Percentiles rank a stretch among this genome's conserved stretches.
Conservation (phyloP, 2,329 filamentous ascomycete genomes). For the Botrytis tulipae region DNA sequence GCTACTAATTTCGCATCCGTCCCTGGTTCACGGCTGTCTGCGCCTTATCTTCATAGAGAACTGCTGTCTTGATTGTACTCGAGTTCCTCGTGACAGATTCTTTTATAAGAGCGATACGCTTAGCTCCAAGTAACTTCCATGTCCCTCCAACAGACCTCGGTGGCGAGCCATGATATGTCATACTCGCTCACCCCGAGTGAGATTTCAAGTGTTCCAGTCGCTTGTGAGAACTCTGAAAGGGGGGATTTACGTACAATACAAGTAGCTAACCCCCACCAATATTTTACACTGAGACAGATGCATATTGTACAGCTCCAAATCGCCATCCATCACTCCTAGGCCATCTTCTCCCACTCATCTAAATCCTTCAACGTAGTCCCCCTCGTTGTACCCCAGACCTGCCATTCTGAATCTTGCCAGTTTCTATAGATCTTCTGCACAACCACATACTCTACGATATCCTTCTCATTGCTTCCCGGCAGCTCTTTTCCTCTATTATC, state of each 20-base stretch:
- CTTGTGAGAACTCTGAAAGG: background rate
- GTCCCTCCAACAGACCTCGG: background rate
- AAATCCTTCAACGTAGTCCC: constrained; percentile 47
- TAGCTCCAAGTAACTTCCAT: background rate
- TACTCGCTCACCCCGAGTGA: background rate
- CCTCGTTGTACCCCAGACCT: constrained; percentile 61
- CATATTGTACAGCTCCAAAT: constrained; percentile 2
- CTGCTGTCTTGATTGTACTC: background rate
- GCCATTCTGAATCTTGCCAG: constrained; percentile 54
- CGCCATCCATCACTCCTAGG: background rate
- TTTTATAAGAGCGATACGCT: background rate
- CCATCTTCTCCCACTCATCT: constrained; percentile 20
- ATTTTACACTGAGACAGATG: constrained; percentile 1
- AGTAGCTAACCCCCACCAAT: background rate
- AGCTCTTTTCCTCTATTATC: constrained; percentile 39
- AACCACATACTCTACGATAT: constrained; percentile 64
- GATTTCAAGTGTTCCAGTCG: background rate
- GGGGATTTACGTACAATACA: background rate
- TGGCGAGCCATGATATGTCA: background rate
- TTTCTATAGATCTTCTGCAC: constrained; percentile 50
- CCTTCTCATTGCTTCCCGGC: constrained; percentile 49
- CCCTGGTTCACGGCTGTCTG: background rate
- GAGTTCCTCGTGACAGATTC: background rate
- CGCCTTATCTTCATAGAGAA: background rate
- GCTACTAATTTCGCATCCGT: background rate